Evolutionary conservation across 2,329 filamentous ascomycete species (phyloP), one percentile per base, ranked within the genome.

Genomic region (Teratosphaeria epicoccoides): DNA sequence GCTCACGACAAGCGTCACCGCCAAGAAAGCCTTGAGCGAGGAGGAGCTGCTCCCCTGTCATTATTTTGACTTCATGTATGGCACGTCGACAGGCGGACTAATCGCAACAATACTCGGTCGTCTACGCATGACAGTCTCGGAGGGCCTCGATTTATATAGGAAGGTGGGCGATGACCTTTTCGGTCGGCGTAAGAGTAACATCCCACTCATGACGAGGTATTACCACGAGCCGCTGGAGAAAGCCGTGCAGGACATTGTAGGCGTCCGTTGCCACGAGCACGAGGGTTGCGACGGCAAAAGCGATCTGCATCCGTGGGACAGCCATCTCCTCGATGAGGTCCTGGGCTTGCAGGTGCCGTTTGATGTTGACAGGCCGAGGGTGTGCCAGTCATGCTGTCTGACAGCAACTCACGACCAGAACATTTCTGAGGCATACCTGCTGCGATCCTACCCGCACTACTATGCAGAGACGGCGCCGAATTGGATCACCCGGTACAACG

Each of bases 11-110:
- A 51, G 58, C 28, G 47, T 57, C 9, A 57, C 51, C 40, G 51
- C 52, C 22, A 52, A 51, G 24, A 59, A 61, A 46, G 63, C 62
- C 2, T 69, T 70, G 52, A 61, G 66, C 46, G 70, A 73, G 54
- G 65, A 72, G 46, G 68, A 73, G 44, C 66, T 76, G 1, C 61
- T 75, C 10, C 74, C 74, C 52, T 76, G 73, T 52, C 72, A 77
- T 55, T 77, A 76, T 60, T 77, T 77, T 61, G 75, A 78, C 55
- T 73, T 74, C 63, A 76, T 77, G 67, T 76, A 74, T 50, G 75
- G 75, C 22, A 77, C 74, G 4, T 74, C 70, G 37, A 77, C 73
- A 0, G 75, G 75, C n/a, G 75, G 75, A 12, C 63, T 76, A 37
- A 76, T 76, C 52, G 72, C 74, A 1, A 74, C 73, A 1, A 74